These are phyloP conservation scores for Dioscorea dumetorum DNA, from an alignment of 106 monocot genomes.

Conservation along the genomic window DNA sequence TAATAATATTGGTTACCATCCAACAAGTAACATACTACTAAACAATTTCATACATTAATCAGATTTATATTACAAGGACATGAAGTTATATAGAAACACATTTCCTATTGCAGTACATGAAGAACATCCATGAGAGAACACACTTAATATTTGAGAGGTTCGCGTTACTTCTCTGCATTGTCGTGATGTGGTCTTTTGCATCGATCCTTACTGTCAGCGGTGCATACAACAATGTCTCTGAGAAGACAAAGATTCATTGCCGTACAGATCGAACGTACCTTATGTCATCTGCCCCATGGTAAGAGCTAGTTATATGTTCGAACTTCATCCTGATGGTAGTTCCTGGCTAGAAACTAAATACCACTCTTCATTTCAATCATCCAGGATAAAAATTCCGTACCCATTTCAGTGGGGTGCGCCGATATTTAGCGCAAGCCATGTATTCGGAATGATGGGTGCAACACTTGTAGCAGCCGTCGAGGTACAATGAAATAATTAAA, in stretches of 20 bases:
- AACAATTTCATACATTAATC: neutral
- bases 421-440: slow-evolving; percentile 72
- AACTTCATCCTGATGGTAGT: neutral
- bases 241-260: slow-evolving; percentile 63
- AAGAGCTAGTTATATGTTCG: neutral
- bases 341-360: neutral
- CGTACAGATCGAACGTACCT: slow-evolving; percentile 73
- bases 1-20: slow-evolving; percentile 47
- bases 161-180: slow-evolving; percentile 52
- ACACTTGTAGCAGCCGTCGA: slow-evolving; percentile 71
- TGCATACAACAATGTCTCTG: slow-evolving; percentile 59
- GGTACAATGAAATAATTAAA: slow-evolving; percentile 24
- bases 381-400: slow-evolving; percentile 75
- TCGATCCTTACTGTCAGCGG: slow-evolving; percentile 75
- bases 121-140: slow-evolving; percentile 27
- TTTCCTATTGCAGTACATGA: slow-evolving; percentile 41
- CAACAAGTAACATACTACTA: slow-evolving; percentile 43
- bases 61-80: neutral
- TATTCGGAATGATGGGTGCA: slow-evolving; percentile 90
- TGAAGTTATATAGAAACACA: neutral
- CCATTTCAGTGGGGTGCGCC: slow-evolving; percentile 96
- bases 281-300: slow-evolving; percentile 82
- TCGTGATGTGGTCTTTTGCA: slow-evolving; percentile 82
- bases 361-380: neutral
- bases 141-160: slow-evolving; percentile 64